phyloP scores from a whole-genome alignment of 805 yeast genomes.

The Huiozyma sinensis region DNA sequence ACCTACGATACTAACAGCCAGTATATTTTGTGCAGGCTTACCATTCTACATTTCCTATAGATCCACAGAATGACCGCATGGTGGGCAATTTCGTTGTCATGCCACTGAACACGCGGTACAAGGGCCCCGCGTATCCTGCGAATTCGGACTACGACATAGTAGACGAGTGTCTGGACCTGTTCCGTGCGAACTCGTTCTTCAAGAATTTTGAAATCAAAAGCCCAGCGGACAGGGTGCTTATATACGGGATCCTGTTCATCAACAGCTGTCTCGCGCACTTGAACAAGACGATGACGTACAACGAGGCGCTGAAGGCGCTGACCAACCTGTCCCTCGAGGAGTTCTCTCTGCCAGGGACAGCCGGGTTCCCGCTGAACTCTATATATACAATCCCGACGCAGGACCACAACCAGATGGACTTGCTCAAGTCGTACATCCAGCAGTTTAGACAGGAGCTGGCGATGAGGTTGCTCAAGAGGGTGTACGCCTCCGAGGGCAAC shows the following conservation, averaged over 20 bases:
- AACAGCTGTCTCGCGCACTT: constrained; percentile 74
- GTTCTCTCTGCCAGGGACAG: constrained; percentile 89
- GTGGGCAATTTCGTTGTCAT: constrained; percentile 76
- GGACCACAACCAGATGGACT: constrained; percentile 64
- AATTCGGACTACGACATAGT: constrained; percentile 75
- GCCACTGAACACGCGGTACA: constrained; percentile 71
- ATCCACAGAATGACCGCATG: constrained; percentile 46
- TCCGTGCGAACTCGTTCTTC: constrained; percentile 93
- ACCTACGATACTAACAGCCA: neutral
- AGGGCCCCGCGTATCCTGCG: constrained; percentile 86
- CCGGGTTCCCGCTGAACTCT: constrained; percentile 85
- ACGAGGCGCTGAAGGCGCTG: constrained; percentile 56
- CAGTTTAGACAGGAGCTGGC: constrained; percentile 95
- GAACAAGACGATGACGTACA: constrained; percentile 35
- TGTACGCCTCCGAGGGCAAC: constrained; percentile 47
- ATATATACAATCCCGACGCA: constrained; percentile 58
- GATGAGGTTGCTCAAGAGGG: constrained; percentile 60
- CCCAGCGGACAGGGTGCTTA: constrained; percentile 82
- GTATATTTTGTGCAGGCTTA: constrained; percentile 39
- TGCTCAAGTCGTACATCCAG: constrained; percentile 69
- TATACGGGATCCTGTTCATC: constrained; percentile 84
- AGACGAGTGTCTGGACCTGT: constrained; percentile 84
- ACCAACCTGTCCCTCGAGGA: constrained; percentile 81
- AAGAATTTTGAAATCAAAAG: constrained; percentile 95
- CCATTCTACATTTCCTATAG: constrained; percentile 68